Base-by-base conservation (phyloP, 1,139 yeast species). In the Yamadazyma mexicana region DNA sequence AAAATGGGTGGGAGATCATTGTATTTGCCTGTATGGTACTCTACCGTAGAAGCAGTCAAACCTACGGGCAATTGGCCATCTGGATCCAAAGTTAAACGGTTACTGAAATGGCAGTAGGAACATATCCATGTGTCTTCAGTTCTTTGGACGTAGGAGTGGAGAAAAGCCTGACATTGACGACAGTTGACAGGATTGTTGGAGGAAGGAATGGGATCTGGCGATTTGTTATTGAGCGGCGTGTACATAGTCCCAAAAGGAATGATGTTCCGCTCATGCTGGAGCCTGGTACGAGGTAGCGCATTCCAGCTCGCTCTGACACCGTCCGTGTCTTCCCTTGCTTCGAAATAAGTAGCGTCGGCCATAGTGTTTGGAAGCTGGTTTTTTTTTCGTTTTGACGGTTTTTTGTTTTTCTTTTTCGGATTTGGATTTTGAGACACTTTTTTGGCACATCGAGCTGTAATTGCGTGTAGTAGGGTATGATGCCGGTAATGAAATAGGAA, bases 281-380 rank as follows among this genome's bases (percentile, higher is more conserved):
- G 67, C 50, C 74, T 74, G 10, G 83, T 72, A 29, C 78, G 65
- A 11, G 92, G 89, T 40, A 92, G 73, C 36, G 80, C 78, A 61
- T 87, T 91, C 96, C 98, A 92, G 17, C 96, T 78, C 61, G 87
- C 79, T 51, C 98, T 80, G 36, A 89, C 81, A 40, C 98, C 98
- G 58, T 91, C 95, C 43, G 66, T 63, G 59, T 92, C 98, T 64
- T 92, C 98, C 54, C 79, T 77, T 33, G 79, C 77, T 62, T 91
- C 98, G 62, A 89, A 88, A 24, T 39, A 42, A n/a, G 40, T 14
- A 15, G 33, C 31, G 18, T 39, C 42, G 11, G 35, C 17, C 35
- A 36, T 36, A 14, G 14, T 26, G 4, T 16, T 26, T 26, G 22
- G 22, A 20, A 20, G 15, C 9, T 26, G 5, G 5, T 12, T 12